These are phyloP conservation scores for Chlorella ohadii DNA, from an alignment of 139 green algal species.

Conservation along the genomic window DNA sequence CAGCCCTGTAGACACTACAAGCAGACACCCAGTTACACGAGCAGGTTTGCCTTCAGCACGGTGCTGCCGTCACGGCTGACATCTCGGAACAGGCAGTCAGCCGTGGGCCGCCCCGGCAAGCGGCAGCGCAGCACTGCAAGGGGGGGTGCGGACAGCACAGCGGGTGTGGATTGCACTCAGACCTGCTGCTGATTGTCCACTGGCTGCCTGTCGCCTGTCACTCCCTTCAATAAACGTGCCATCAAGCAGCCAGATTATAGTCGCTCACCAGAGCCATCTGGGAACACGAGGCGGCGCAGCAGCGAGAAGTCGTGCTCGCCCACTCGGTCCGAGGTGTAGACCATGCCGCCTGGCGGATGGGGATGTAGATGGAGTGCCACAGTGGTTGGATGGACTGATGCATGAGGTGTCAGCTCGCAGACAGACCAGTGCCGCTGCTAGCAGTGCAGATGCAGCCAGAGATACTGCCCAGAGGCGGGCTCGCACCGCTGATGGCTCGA, in stretches of 20 bases:
- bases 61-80: conserved; percentile 73
- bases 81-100: conserved; percentile 90
- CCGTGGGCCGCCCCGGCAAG: conserved; percentile 85
- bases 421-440: no score
- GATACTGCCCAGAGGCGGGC: no score
- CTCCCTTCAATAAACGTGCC: neutral
- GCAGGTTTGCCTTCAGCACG: conserved; percentile 73
- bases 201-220: no score
- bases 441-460: no score
- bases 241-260: no score
- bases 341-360: conserved; percentile 47
- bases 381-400: no score
- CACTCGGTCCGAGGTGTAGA: conserved; percentile 80
- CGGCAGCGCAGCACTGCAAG: conserved; percentile 45
- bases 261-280: conserved; percentile 48
- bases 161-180: no score
- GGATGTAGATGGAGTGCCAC: neutral
- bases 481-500: conserved; percentile 66
- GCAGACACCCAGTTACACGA: no score
- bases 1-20: no score
- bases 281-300: conserved; percentile 72
- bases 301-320: conserved; percentile 76
- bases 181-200: no score
- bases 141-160: no score
- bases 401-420: no score